Evolutionary conservation across 1,139 yeast genomes (phyloP).

Genomic region (Blastobotrys ciferrii): DNA sequence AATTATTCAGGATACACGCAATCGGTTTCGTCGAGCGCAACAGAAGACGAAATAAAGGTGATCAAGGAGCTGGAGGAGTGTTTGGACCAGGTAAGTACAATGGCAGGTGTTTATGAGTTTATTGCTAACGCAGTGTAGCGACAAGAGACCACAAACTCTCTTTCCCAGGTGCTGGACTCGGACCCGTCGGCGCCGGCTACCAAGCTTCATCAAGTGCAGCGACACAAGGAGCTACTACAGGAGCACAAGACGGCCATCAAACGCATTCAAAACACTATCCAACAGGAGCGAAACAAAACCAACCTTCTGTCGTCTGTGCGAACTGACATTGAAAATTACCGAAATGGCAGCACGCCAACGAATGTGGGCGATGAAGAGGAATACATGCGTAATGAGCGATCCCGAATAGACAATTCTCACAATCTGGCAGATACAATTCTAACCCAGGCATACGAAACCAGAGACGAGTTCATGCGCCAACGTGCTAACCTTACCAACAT

Average conservation of each 20-base stretch:
- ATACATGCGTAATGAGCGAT: conserved; percentile 75
- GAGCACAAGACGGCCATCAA: conserved; percentile 67
- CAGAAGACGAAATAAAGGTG: conserved; percentile 47
- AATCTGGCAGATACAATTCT: conserved; percentile 74
- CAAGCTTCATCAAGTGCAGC: conserved; percentile 73
- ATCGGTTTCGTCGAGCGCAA: conserved; percentile 47
- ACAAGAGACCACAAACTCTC: conserved; percentile 42
- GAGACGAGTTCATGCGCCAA: conserved; percentile 80
- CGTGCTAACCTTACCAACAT: conserved; percentile 62
- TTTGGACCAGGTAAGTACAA: conserved; percentile 32
- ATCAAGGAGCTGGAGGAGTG: conserved; percentile 45
- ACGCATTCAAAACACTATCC: conserved; percentile 57
- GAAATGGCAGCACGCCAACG: conserved; percentile 39
- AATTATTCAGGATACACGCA: conserved; percentile 55
- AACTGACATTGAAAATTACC: conserved; percentile 66
- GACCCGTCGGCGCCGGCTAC: conserved; percentile 64
- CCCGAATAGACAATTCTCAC: conserved; percentile 71
- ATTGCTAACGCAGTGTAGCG: too few relatives aligned
- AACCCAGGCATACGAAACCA: conserved; percentile 80
- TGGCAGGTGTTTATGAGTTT: too few relatives aligned
- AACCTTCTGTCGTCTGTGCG: conserved; percentile 75
- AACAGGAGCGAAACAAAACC: conserved; percentile 72
- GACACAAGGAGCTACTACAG: conserved; percentile 73
- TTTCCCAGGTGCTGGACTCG: conserved; percentile 51
- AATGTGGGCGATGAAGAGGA: conserved; percentile 45